Conservation (phyloP, 2,329 filamentous ascomycete species). For the Claviceps sp. region DNA sequence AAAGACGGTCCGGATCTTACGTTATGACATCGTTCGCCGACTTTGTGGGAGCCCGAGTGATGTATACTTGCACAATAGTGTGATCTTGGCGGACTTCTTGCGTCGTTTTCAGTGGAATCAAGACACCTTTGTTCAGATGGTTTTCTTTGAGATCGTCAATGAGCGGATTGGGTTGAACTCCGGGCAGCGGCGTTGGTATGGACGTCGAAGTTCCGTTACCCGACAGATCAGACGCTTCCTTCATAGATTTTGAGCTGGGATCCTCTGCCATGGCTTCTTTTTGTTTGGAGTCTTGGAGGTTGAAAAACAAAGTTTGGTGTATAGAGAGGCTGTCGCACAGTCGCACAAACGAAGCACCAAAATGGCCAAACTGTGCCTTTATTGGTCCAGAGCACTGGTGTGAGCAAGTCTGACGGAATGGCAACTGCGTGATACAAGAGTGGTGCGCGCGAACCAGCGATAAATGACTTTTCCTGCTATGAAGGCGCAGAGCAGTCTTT, state of each 20-base stretch:
- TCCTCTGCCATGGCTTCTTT: constrained; percentile 3
- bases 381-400: background rate
- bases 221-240: background rate
- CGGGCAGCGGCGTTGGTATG: constrained; percentile 1
- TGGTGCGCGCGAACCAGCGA: background rate
- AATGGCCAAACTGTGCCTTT: background rate
- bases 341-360: background rate
- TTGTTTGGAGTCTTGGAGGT: background rate
- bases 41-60: constrained; percentile 59
- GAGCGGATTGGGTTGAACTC: constrained; percentile 21
- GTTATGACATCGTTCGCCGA: constrained; percentile 58
- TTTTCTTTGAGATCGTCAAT: constrained; percentile 22
- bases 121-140: constrained; percentile 30
- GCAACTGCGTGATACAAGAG: background rate
- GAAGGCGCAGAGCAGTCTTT: background rate
- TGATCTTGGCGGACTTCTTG: constrained; percentile 49
- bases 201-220: background rate
- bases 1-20: constrained; percentile 29
- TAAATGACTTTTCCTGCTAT: background rate
- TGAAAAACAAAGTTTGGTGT: background rate
- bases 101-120: constrained; percentile 51
- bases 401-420: background rate
- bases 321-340: too few species aligned
- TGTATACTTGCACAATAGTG: constrained; percentile 47
- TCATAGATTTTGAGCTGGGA: background rate